Base-by-base conservation (phyloP, 2,329 filamentous ascomycete genomes). In the Ascochyta rabiei region DNA sequence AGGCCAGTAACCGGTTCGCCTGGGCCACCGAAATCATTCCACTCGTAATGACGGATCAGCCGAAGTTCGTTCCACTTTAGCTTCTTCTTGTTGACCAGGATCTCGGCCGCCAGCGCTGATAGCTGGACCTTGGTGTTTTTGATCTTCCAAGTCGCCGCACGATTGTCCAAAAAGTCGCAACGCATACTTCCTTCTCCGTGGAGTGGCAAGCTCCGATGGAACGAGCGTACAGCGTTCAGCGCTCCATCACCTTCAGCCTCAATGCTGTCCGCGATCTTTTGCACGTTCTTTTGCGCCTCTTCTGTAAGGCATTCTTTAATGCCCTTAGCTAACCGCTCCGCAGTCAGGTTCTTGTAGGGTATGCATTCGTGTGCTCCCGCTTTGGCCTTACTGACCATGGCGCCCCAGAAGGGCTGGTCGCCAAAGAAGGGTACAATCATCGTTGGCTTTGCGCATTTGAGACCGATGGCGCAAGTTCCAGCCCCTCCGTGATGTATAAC, bases 341-440 rank as follows among this genome's bases (percentile, higher is more conserved):
- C 81, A 1, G 80, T 85, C 2, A 92, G 73, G 9, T 81, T 75
- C 73, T 90, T 90, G 75, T 90, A 89, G 0, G 88, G 88, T 8
- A 90, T 81, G 49, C 73, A 76, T 1, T 87, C 83, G 51, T 77
- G 75, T 0, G 88, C 86, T 0, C 89, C 89, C 0, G 87, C 88
- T 23, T 83, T 82, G 1, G 85, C 81, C 30, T 80, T 83, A 4
- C 80, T 81, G 1, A 91, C 81, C 84, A 89, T 89, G 16, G 80
- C 79, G 2, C 89, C 89, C 89, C 89, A 92, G 68, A 92, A 92
- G 43, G 87, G 83, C 71, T 92, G 89, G 67, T 92, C 89, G 2
- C 89, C 89, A 61, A 92, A 92, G 75, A 92, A 92, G 0, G 89
- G 89, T 2, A 92, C 86, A 23, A 91, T 83, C 84, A 91, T 88